Base-by-base conservation (phyloP, 2,329 filamentous ascomycete genomes). In the Rachicladosporium sp. region DNA sequence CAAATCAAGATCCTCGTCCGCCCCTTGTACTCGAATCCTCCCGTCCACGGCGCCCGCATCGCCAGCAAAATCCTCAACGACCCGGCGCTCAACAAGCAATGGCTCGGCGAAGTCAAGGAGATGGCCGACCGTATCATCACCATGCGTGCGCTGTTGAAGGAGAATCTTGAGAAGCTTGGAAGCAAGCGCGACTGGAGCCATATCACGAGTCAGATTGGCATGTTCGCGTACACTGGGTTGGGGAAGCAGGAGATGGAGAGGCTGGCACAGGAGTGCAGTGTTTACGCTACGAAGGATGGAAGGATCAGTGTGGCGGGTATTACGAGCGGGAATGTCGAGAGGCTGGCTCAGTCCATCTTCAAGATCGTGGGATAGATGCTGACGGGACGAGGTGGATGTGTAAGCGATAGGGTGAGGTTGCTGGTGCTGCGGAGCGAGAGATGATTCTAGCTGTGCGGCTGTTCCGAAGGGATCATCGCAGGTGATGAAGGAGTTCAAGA, bases 41-140 rank as follows among this genome's bases (percentile, higher is more conserved):
- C 91, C 42, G 78, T 96, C 52, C 87, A 96, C 73, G 91, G 91
- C 55, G 91, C 91, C 41, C 88, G 91, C 58, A 84, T 98, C 58
- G 91, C 91, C 44, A 80, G 83, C 47, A 76, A 86, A 68, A 93
- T 98, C 65, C 76, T 98, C 58, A 91, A 88, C 71, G 80, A 86
- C 63, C 69, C 82, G 12, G 71, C 71, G 31, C 75, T 96, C 48
- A 88, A 94, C 74, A 68, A 85, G 68, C 86, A 96, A 69, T 98
- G 91, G 91, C 77, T 95, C 39, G 78, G 72, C 44, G 91, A 98
- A 70, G 87, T 98, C 67, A 94, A 96, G 80, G 85, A 74, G 54
- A 98, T 98, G 91, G 91, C 91, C 47, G 87, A 95, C 68, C 88
- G 91, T 61, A 98, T 98, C 73, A 96, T 98, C 67, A 84, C 79